A percentile compares a stretch with the other conserved stretches of the same genome.
phyloP scores from a whole-genome alignment of 495 filamentous ascomycete species.

The Podospora australis region DNA sequence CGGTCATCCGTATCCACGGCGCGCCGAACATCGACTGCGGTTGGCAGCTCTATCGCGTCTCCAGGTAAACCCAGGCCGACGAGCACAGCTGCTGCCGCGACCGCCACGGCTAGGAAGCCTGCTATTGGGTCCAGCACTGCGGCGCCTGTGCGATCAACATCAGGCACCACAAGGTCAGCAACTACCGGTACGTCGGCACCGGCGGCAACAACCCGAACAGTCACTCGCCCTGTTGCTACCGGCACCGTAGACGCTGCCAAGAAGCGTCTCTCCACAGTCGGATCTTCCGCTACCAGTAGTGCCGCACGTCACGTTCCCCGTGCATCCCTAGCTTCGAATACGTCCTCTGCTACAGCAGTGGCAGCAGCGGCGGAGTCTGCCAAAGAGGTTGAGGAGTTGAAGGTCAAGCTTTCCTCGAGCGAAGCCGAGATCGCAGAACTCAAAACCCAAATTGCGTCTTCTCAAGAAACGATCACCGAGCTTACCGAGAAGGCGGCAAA shows the following conservation, averaged over 20 bases:
- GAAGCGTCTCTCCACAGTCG: conserved; percentile 42
- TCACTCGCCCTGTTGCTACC: conserved; percentile 26
- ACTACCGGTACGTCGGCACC: conserved; percentile 20
- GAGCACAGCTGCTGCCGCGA: conserved; percentile 26
- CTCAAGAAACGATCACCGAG: conserved; percentile 36
- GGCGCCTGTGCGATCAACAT: conserved; percentile 23
- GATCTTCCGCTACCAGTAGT: conserved; percentile 18
- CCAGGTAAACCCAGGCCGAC: conserved; percentile 33
- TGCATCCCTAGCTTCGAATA: conserved; percentile 30
- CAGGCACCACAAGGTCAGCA: conserved; percentile 20
- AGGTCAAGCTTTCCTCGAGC: conserved; percentile 39
- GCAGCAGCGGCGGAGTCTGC: conserved; percentile 31
- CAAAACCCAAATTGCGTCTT: conserved; percentile 41
- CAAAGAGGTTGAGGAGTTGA: conserved; percentile 48
- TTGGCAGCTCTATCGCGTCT: conserved; percentile 26
- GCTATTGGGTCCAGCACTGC: conserved; percentile 25
- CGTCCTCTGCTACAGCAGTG: conserved; percentile 25
- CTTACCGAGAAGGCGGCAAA: conserved; percentile 33
- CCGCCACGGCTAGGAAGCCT: conserved; percentile 36
- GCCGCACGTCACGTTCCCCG: conserved; percentile 29
- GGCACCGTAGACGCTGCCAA: conserved; percentile 38
- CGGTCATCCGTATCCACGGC: conserved; percentile 21
- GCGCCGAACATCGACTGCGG: conserved; percentile 34
- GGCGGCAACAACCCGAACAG: conserved; percentile 23
- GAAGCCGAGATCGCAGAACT: conserved; percentile 45